Conservation (phyloP, 208 protist genomes). For the Leishmania guyanensis region DNA sequence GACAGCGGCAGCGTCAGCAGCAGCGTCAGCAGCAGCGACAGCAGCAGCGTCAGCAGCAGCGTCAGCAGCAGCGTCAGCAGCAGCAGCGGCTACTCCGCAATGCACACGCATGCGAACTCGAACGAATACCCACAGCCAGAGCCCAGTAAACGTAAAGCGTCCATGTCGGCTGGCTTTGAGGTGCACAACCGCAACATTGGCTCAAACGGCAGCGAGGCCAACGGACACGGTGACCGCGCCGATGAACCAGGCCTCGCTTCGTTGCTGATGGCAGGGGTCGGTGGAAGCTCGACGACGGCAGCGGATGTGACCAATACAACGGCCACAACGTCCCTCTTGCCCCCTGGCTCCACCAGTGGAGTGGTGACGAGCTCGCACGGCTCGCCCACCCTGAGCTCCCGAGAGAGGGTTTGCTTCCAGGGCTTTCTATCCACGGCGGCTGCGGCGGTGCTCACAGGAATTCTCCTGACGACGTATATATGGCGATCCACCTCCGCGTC, state of each 20-base stretch:
- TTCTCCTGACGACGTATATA: slow-evolving; percentile 9
- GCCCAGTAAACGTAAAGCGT: too few relatives aligned
- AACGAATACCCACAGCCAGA: neutral
- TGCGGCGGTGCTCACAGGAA: neutral
- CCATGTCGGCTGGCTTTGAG: neutral
- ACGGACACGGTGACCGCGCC: neutral
- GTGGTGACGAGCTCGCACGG: neutral
- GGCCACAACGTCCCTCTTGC: neutral
- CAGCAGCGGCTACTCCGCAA: neutral
- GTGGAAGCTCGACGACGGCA: neutral
- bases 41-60: too few relatives aligned
- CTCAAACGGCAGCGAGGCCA: neutral
- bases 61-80: too few relatives aligned
- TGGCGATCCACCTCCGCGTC: slow-evolving; percentile 16
- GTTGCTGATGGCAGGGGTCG: neutral
- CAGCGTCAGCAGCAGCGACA: too few relatives aligned
- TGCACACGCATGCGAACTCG: neutral
- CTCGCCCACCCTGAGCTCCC: slow-evolving; percentile 11
- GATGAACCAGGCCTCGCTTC: neutral
- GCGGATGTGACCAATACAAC: neutral
- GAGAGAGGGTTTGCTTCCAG: slow-evolving; percentile 21
- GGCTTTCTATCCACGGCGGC: slow-evolving; percentile 4
- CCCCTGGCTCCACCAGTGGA: too few relatives aligned
- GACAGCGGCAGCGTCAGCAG: too few relatives aligned
- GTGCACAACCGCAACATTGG: slow-evolving; percentile 6